A percentile compares a stretch with the other conserved stretches of the same genome.
Conservation (phyloP, 148 eudicot genomes). For the Talinum fruticosum region DNA sequence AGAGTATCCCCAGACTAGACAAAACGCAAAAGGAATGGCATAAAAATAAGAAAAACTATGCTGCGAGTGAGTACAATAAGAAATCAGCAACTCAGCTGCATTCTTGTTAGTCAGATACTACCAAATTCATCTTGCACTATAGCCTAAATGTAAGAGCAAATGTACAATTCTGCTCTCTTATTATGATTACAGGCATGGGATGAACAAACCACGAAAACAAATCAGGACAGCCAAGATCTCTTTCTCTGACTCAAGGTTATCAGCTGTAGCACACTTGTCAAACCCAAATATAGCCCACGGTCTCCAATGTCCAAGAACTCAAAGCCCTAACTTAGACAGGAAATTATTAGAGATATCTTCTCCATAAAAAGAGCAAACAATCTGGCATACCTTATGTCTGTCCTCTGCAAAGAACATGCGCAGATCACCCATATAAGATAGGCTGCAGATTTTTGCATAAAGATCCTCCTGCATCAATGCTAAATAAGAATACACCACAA, state of each 20-base stretch:
- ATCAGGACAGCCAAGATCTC: not conserved
- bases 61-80: no score
- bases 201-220: not conserved
- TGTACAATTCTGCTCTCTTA: no score
- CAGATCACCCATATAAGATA: conserved; percentile 89
- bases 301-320: not conserved
- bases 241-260: not conserved
- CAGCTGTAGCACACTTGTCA: not conserved
- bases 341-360: not conserved
- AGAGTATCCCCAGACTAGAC: not conserved
- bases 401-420: conserved; percentile 98
- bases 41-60: no score
- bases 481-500: conserved; percentile 12
- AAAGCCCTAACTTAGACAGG: not conserved
- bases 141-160: no score
- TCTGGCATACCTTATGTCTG: conserved; percentile 64
- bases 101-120: no score
- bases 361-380: not conserved
- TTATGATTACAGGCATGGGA: not conserved
- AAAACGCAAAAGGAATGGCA: not conserved
- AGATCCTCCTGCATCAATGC: conserved; percentile 58
- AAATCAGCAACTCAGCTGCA: no score
- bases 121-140: no score
- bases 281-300: not conserved
- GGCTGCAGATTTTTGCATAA: conserved; percentile 81